phyloP scores from a whole-genome alignment of 768 basidiomycete species.

The Chalciporus sphaerocephalus region DNA sequence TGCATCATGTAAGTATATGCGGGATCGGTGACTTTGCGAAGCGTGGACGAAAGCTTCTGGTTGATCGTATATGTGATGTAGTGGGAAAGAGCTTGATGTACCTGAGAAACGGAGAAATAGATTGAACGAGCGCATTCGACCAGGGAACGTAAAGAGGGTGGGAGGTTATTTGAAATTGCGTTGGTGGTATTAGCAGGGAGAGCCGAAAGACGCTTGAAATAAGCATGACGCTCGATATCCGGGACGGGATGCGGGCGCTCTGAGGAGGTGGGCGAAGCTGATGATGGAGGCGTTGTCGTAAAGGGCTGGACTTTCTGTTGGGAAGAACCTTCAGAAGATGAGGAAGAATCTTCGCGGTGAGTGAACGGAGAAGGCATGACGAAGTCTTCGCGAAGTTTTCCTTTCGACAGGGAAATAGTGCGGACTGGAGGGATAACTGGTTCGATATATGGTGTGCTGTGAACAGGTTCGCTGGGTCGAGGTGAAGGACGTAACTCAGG shows the following conservation, averaged over 20 bases:
- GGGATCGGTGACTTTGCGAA: conserved; percentile 82
- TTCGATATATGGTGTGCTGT: conserved; percentile 26
- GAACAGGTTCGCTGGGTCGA: conserved; percentile 34
- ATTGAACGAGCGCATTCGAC: conserved; percentile 90
- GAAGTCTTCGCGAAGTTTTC: conserved; percentile 26
- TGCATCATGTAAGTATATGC: conserved; percentile 77
- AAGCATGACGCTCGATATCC: conserved; percentile 81
- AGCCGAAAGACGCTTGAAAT: conserved; percentile 89
- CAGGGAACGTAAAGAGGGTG: conserved; percentile 61
- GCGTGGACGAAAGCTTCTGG: conserved; percentile 73
- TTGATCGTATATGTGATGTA: conserved; percentile 81
- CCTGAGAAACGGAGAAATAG: conserved; percentile 86
- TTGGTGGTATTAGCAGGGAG: conserved; percentile 58
- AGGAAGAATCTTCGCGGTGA: conserved; percentile 46
- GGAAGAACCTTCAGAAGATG: conserved; percentile 30
- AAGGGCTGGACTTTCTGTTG: conserved; percentile 21
- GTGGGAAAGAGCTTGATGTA: conserved; percentile 84
- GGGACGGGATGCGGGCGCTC: conserved; percentile 41
- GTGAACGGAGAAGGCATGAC: conserved; percentile 39
- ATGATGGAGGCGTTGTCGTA: conserved; percentile 30
- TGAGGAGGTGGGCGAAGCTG: conserved; percentile 38
- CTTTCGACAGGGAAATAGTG: conserved; percentile 12
- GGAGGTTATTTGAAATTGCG: conserved; percentile 60
- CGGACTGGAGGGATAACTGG: conserved; percentile 5
- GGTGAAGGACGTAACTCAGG: conserved; percentile 67